These are phyloP conservation scores for Selaginella tamariscina DNA, from an alignment of 75 land plant genomes.

Conservation along the genomic window DNA sequence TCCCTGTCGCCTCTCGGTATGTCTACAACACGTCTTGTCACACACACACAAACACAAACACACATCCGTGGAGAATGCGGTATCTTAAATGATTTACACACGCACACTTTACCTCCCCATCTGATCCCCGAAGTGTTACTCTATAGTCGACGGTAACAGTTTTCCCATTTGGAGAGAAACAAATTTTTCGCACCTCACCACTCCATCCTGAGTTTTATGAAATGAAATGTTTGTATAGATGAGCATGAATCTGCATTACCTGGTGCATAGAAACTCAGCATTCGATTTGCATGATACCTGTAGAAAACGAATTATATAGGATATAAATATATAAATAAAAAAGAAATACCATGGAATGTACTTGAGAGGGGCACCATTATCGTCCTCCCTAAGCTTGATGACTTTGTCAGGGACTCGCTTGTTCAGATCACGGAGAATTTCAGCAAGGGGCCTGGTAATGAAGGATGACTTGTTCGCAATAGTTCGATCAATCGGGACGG, in stretches of 20 bases:
- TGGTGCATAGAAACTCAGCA: conserved; percentile 96
- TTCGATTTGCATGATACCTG: conserved; percentile 89
- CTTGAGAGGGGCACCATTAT: conserved; percentile 16
- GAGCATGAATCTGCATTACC: conserved; percentile 35
- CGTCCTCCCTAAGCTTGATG: conserved; percentile 29
- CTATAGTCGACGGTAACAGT: conserved; percentile 87
- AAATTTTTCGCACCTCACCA: conserved; percentile 82
- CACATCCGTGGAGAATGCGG: too few relatives aligned
- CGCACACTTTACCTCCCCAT: conserved; percentile 78
- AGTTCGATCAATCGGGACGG: conserved; percentile 65
- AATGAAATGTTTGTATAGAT: neutral
- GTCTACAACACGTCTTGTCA: too few relatives aligned
- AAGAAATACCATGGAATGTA: conserved; percentile 70
- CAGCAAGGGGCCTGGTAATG: conserved; percentile 77
- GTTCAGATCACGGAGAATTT: conserved; percentile 90
- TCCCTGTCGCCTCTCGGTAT: too few relatives aligned
- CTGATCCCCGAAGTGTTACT: conserved; percentile 77
- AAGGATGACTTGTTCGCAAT: conserved; percentile 34
- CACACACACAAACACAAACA: too few relatives aligned
- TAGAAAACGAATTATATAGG: too few relatives aligned
- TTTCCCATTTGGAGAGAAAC: conserved; percentile 63
- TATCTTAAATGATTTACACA: too few relatives aligned
- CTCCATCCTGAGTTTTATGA: conserved; percentile 60
- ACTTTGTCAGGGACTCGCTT: conserved; percentile 90
- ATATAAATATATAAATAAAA: too few relatives aligned